A percentile compares a stretch with the other conserved stretches of the same genome.
phyloP scores from a whole-genome alignment of 148 eudicot species.

The Tetragonia tetragonoides region DNA sequence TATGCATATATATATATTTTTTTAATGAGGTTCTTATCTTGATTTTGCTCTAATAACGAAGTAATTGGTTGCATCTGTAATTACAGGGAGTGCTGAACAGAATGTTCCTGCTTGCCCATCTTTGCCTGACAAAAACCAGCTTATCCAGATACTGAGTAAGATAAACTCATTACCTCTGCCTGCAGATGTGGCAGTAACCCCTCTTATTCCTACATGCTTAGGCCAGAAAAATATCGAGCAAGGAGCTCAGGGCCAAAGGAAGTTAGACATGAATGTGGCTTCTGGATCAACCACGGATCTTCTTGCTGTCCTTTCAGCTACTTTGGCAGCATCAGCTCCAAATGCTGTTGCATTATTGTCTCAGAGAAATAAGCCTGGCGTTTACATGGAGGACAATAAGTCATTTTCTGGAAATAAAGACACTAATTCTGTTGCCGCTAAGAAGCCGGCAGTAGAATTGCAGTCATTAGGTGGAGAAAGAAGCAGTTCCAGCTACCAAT shows the following conservation, averaged over 20 bases:
- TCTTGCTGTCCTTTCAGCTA: slow-evolving; percentile 41
- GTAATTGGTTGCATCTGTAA: slow-evolving; percentile 5
- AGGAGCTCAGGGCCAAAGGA: slow-evolving; percentile 31
- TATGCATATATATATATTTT: neutral
- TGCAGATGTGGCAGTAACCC: slow-evolving; percentile 31
- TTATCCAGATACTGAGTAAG: slow-evolving; percentile 65
- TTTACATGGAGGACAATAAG: slow-evolving; percentile 12
- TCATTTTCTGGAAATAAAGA: slow-evolving; percentile 15
- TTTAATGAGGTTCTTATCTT: neutral
- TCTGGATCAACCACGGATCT: slow-evolving; percentile 56
- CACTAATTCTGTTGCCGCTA: slow-evolving; percentile 4
- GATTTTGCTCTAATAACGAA: neutral
- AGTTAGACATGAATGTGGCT: slow-evolving; percentile 29
- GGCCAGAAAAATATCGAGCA: slow-evolving; percentile 24
- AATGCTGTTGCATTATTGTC: slow-evolving; percentile 31
- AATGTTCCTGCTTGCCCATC: slow-evolving; percentile 32
- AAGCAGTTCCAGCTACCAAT: slow-evolving; percentile 67
- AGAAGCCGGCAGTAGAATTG: slow-evolving; percentile 11
- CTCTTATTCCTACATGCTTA: slow-evolving; percentile 18
- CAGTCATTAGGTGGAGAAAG: slow-evolving; percentile 47
- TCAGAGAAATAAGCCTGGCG: slow-evolving; percentile 36
- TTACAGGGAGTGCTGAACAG: slow-evolving; percentile 53
- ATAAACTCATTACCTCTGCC: slow-evolving; percentile 63
- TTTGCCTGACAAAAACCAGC: slow-evolving; percentile 54
- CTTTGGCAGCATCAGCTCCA: slow-evolving; percentile 38